These are phyloP conservation scores for Pythium grandisporangium DNA, from an alignment of 352 stramenopile species.

Conservation along the genomic window DNA sequence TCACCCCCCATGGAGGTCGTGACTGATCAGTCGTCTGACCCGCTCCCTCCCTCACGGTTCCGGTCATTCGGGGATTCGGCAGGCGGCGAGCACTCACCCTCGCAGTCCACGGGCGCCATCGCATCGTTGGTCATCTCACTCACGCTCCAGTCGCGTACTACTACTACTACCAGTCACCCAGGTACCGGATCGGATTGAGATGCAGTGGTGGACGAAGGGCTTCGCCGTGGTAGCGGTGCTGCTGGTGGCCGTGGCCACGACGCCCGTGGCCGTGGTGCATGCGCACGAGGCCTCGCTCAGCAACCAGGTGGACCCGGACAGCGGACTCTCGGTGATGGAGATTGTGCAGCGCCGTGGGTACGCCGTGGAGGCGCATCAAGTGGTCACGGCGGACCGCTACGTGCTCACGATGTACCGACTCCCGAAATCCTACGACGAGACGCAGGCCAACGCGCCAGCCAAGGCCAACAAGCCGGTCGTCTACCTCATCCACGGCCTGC, in stretches of 20 bases:
- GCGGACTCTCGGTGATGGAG: slow-evolving; percentile 32
- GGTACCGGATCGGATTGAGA: too few species aligned
- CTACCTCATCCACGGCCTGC: slow-evolving; percentile 41
- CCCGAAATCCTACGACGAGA: slow-evolving; percentile 41
- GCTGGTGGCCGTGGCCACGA: slow-evolving; percentile 2
- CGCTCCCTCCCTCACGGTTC: too few species aligned
- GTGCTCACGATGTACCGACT: slow-evolving; percentile 62
- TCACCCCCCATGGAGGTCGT: too few species aligned
- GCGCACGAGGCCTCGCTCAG: too few species aligned
- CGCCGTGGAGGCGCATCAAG: slow-evolving; percentile 43
- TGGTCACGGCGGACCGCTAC: slow-evolving; percentile 43
- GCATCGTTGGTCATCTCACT: too few species aligned
- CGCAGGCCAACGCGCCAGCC: slow-evolving; percentile 10
- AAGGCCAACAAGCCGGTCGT: slow-evolving; percentile 34
- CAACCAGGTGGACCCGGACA: slow-evolving; percentile 29
- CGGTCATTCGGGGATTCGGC: too few species aligned
- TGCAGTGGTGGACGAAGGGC: too few species aligned
- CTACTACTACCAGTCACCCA: too few species aligned
- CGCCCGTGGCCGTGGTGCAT: neutral
- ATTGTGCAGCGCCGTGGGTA: slow-evolving; percentile 37
- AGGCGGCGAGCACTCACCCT: too few species aligned
- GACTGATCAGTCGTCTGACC: too few species aligned
- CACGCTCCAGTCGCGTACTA: too few species aligned
- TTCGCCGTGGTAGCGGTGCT: neutral
- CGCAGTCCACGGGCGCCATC: too few species aligned